Base-by-base conservation (phyloP, 441 rosid species). In the Geranium incanum region DNA sequence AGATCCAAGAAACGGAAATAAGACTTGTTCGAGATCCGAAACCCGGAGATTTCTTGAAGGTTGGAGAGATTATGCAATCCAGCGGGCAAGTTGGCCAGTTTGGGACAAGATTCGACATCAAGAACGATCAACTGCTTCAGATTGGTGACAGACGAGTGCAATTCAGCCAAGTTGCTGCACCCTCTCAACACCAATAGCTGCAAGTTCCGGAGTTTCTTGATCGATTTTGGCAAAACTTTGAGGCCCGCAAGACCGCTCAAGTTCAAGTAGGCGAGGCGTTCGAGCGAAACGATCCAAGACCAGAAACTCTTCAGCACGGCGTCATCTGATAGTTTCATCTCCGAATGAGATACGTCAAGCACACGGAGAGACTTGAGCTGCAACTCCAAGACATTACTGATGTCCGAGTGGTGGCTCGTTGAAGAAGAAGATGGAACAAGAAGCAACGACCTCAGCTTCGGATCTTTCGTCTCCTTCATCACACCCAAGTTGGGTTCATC, bases 371-470 rank as follows among this genome's bases (percentile, higher is more conserved):
- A 57, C 16, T 57, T 57, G 63, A 57, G 23, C 23, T 57, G 33
- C 33, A 28, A 28, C 33, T 28, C 33, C 33, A 28, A 1, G 3
- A 28, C 3, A 2, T 28, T 28, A 28, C 33, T 28, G 3, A 28
- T 2, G 33, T 28, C 33, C 33, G 33, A 28, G 33, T 28, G 33
- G 3, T 28, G 33, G 33, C 33, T 28, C 33, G 33, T 28, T 28
- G 33, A 28, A 28, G 66, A 37, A 45, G n/a, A 45, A 45, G 52
- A 7, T 8, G n/a, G 52, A 12, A 45, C 12, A 13, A 45, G 52
- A 2, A 73, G 76, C 33, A 71, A 23, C 36, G 75, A 70, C 19
- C 83, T 78, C 6, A 78, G 77, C 67, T 75, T 75, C 28, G 75
- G 12, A 13, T 50, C 52, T 45, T 45, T 55, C 3, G 3, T 13